phyloP scores from a whole-genome alignment of 352 stramenopile genomes.

The Phytophthora capsici region DNA sequence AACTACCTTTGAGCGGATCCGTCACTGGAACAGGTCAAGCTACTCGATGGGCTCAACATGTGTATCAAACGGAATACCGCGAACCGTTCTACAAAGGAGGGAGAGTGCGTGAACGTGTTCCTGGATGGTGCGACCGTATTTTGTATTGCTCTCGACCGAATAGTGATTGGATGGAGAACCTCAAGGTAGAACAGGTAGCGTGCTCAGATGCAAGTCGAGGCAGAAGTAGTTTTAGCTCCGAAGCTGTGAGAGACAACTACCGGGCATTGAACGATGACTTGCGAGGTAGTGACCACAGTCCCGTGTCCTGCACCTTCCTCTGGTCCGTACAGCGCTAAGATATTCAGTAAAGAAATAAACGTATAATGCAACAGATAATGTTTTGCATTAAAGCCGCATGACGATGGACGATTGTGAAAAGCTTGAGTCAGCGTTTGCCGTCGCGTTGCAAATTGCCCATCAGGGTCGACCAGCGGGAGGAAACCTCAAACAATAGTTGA shows the following conservation, averaged over 20 bases:
- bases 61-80: slow-evolving; percentile 63
- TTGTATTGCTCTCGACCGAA: slow-evolving; percentile 48
- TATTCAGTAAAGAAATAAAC: too few species aligned
- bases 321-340: slow-evolving; percentile 37
- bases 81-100: slow-evolving; percentile 83
- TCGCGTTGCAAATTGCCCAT: background rate
- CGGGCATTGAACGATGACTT: slow-evolving; percentile 64
- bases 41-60: slow-evolving; percentile 53
- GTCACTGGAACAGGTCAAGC: slow-evolving; percentile 31
- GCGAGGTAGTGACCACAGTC: slow-evolving; percentile 69
- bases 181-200: slow-evolving; percentile 49
- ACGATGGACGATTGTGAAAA: background rate
- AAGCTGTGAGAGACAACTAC: slow-evolving; percentile 59
- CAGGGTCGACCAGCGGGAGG: slow-evolving; percentile 9
- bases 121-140: slow-evolving; percentile 78
- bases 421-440: background rate
- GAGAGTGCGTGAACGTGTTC: slow-evolving; percentile 62
- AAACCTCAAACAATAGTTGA: background rate
- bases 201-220: slow-evolving; percentile 28
- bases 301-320: slow-evolving; percentile 64
- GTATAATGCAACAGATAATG: too few species aligned
- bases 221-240: slow-evolving; percentile 18
- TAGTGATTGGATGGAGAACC: slow-evolving; percentile 11
- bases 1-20: slow-evolving; percentile 35
- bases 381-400: slow-evolving; percentile 14